Evolutionary conservation across 345 rosid species (phyloP).

Genomic region (Orychophragmus violaceus): DNA sequence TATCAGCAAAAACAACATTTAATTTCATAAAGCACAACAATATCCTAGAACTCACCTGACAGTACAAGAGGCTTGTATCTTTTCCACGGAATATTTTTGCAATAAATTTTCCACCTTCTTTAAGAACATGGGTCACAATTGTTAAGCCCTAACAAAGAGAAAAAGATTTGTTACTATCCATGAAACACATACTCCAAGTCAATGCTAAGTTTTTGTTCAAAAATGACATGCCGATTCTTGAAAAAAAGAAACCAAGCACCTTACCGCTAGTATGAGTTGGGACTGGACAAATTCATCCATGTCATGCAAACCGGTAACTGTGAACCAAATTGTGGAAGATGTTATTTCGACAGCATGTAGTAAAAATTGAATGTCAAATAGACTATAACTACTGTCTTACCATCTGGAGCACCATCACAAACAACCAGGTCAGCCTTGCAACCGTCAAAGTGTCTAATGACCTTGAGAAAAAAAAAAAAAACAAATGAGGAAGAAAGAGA

Average conservation of each 20-base stretch:
- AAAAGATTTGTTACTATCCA: background rate
- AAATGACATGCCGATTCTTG: background rate
- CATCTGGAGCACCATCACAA: slow-evolving; percentile 98
- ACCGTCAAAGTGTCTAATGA: slow-evolving; percentile 90
- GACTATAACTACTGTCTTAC: slow-evolving; percentile 36
- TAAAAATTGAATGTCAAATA: background rate
- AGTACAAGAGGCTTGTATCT: slow-evolving; percentile 90
- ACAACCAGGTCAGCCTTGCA: slow-evolving; percentile 98
- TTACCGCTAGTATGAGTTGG: slow-evolving; percentile 89
- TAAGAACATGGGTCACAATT: slow-evolving; percentile 75
- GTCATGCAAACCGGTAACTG: slow-evolving; percentile 98
- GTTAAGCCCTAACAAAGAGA: slow-evolving; percentile 64
- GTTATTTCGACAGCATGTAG: background rate
- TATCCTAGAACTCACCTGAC: slow-evolving; percentile 55
- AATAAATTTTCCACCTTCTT: slow-evolving; percentile 87
- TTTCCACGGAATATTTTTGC: slow-evolving; percentile 98
- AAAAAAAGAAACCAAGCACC: slow-evolving; percentile 15
- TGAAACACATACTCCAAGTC: background rate
- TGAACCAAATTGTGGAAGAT: slow-evolving; percentile 26
- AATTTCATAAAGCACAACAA: background rate
- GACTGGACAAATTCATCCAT: slow-evolving; percentile 99
- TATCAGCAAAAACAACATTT: slow-evolving; percentile 1
- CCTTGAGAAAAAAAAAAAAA: slow-evolving; percentile 37
- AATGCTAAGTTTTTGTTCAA: background rate
- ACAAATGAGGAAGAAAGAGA: background rate